Evolutionary conservation across 2,329 filamentous ascomycete species (phyloP), one percentile per base, ranked within the genome.

Genomic region (Colletotrichum viniferum): DNA sequence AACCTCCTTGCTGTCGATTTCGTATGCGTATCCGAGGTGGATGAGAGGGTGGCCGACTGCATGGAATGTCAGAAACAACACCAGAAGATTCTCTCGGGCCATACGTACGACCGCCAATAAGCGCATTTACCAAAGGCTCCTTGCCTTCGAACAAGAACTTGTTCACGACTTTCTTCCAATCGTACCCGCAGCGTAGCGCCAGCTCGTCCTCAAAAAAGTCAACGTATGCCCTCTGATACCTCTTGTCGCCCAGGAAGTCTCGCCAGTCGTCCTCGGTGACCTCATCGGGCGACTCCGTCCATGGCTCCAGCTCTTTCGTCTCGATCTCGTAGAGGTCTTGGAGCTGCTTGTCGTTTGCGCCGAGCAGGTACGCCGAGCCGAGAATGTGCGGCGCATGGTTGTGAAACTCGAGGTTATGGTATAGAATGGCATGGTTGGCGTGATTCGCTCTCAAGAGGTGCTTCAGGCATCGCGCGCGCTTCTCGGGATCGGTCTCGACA

Each of bases 201-300:
- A 98, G 87, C 80, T 95, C 92, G 82, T 99, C 97, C 83, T 99
- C 97, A 81, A 98, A 98, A 82, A 97, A 98, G 83, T 99, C 96
- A 71, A 99, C 88, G 81, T 93, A 99, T 1, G 96, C 96, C 75
- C 96, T 91, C 84, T 99, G 95, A 81, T 97, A 98, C 77, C 88
- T 91, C 79, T 90, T 90, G 82, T 95, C 92, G 26, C 96, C 96
- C 36, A 98, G 83, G 80, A 92, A 97, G 73, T 96, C 94, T 77
- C 93, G 90, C 96, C 97, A 99, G 82, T 99, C 97, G 72, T 93
- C 90, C 77, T 92, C 89, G 21, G 92, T 91, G 67, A 99, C 91
- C 85, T 99, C 97, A 6, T 93, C 92, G 0, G 97, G 97, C 2
- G 96, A 95, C 78, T 96, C 93, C 69, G 87, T 84, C 97, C 97